Conservation (phyloP, 108 stramenopile genomes). For the Nitzschia sp. region DNA sequence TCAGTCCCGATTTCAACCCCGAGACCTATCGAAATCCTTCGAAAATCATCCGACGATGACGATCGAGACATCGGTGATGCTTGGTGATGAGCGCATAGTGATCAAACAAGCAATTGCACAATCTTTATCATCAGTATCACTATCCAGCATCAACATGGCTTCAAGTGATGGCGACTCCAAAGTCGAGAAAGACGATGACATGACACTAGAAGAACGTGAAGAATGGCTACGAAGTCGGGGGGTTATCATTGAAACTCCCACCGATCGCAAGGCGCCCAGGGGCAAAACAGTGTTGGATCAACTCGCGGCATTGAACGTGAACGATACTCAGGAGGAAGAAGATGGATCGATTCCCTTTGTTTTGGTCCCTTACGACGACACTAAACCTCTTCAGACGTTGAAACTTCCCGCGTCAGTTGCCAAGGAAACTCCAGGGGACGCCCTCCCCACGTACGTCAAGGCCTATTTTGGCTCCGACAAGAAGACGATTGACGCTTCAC, state of each 20-base stretch:
- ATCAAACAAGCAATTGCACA: too few species aligned
- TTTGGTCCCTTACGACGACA: conserved; percentile 66
- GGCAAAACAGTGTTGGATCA: conserved; percentile 20
- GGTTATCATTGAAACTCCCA: conserved; percentile 30
- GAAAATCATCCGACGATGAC: too few species aligned
- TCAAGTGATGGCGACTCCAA: too few species aligned
- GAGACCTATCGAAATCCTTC: too few species aligned
- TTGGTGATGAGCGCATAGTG: too few species aligned
- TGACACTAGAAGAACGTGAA: conserved; percentile 70
- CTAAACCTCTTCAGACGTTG: conserved; percentile 54
- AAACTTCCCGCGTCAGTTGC: conserved; percentile 31
- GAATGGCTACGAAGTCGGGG: conserved; percentile 69
- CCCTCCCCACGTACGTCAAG: conserved; percentile 53
- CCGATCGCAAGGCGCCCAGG: not conserved
- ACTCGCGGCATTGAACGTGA: conserved; percentile 38
- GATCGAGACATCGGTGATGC: too few species aligned
- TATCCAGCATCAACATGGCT: too few species aligned
- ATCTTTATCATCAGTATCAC: too few species aligned
- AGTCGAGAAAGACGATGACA: conserved; percentile 52
- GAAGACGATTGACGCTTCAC: conserved; percentile 49
- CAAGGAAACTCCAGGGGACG: conserved; percentile 45
- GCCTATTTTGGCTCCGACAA: conserved; percentile 62
- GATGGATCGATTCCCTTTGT: conserved; percentile 49
- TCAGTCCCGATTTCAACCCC: too few species aligned
- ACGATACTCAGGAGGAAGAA: conserved; percentile 22